Conservation (phyloP, 2,329 filamentous ascomycete species). For the Colletotrichum trifolii region DNA sequence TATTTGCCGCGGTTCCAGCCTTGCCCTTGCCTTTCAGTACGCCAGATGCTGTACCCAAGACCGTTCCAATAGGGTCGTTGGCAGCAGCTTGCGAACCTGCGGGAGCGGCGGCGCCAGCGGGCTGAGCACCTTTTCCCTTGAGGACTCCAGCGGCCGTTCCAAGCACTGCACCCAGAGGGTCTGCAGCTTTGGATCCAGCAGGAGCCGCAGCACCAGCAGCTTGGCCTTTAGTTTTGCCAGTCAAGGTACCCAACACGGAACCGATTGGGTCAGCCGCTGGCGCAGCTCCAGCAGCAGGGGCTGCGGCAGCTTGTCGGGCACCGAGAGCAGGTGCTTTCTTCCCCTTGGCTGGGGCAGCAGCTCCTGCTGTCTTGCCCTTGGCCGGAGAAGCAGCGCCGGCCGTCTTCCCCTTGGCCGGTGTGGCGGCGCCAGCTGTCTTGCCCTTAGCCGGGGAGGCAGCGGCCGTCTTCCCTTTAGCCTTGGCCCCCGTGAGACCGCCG, state of each 20-base stretch:
- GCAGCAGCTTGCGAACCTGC: slow-evolving; percentile 12
- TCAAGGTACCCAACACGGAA: slow-evolving; percentile 7
- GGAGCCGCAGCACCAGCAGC: slow-evolving; percentile 26
- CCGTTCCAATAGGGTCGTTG: slow-evolving; percentile 14
- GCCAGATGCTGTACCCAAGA: slow-evolving; percentile 20
- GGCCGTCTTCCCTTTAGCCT: slow-evolving; percentile 2
- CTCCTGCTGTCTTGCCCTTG: slow-evolving; percentile 12
- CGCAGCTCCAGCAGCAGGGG: not conserved
- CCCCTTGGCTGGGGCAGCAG: slow-evolving; percentile 16
- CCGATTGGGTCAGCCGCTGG: slow-evolving; percentile 11
- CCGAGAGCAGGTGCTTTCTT: slow-evolving; percentile 11
- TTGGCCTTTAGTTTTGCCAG: slow-evolving; percentile 8
- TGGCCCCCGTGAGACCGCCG: slow-evolving; percentile 15
- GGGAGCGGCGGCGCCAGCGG: slow-evolving; percentile 13
- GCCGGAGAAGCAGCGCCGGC: slow-evolving; percentile 10
- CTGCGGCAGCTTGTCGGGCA: slow-evolving; percentile 27
- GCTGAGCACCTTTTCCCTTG: slow-evolving; percentile 25
- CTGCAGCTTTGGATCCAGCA: slow-evolving; percentile 23
- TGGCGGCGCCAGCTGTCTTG: slow-evolving; percentile 10
- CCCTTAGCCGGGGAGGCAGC: slow-evolving; percentile 20
- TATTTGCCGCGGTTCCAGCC: too few species aligned
- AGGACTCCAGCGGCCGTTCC: slow-evolving; percentile 28
- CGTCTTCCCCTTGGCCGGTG: slow-evolving; percentile 16
- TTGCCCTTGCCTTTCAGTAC: slow-evolving; percentile 24
- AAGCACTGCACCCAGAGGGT: slow-evolving; percentile 16